Percentiles rank a stretch among this genome's conserved stretches.
Evolutionary conservation across 495 filamentous ascomycete genomes (phyloP).

Genomic region (Cryomyces minteri): DNA sequence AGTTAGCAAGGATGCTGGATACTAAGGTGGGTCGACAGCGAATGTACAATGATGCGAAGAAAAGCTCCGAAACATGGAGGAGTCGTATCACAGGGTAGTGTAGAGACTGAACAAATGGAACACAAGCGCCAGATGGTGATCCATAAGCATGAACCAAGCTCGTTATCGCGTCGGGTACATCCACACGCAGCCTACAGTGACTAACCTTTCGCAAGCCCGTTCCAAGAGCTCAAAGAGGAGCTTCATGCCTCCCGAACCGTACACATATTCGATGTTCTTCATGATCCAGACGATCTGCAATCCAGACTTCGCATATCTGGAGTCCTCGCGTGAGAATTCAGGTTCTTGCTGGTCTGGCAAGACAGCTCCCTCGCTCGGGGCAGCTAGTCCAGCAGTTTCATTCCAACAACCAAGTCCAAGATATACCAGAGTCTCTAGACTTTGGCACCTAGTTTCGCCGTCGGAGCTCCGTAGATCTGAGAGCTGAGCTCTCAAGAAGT

Average conservation of each 20-base stretch:
- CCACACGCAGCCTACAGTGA: too few species aligned
- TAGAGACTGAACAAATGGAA: not conserved
- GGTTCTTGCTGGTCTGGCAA: not conserved
- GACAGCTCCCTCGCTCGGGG: not conserved
- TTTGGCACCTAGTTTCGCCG: slow-evolving; percentile 17
- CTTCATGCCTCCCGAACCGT: slow-evolving; percentile 12
- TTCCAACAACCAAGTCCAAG: slow-evolving; percentile 62
- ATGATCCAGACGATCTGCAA: slow-evolving; percentile 19
- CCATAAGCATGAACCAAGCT: not conserved
- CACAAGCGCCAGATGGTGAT: not conserved
- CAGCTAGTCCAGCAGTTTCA: slow-evolving; percentile 37
- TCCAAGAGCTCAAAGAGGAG: slow-evolving; percentile 8
- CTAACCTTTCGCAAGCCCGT: not conserved
- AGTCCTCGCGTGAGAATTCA: not conserved
- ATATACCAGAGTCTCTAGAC: slow-evolving; percentile 62
- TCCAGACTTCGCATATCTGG: slow-evolving; percentile 7
- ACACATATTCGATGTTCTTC: slow-evolving; percentile 12
- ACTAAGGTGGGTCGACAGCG: too few species aligned
- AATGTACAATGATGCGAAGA: too few species aligned
- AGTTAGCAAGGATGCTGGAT: too few species aligned
- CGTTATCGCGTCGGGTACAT: too few species aligned
- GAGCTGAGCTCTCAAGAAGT: slow-evolving; percentile 14
- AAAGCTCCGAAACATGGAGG: not conserved
- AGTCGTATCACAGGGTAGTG: slow-evolving; percentile 4
- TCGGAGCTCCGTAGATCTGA: slow-evolving; percentile 5